These are phyloP conservation scores for Didymellaceae sp. DNA, from an alignment of 2,329 filamentous ascomycete species.

Conservation along the genomic window DNA sequence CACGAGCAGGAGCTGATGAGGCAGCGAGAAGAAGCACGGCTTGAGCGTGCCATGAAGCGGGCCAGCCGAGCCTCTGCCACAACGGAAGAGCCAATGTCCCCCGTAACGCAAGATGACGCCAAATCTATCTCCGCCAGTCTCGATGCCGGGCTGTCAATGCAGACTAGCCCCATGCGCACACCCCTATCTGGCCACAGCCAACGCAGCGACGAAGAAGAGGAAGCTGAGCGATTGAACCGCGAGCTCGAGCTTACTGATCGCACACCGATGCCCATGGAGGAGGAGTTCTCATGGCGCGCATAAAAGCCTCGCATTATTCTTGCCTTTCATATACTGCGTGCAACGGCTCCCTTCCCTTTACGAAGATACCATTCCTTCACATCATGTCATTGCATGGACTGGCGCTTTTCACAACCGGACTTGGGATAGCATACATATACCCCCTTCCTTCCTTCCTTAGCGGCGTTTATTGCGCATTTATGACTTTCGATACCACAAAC, in stretches of 20 bases:
- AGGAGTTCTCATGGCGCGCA: constrained; percentile 47
- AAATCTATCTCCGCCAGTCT: constrained; percentile 42
- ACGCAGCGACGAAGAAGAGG: constrained; percentile 44
- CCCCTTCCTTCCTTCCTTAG: constrained; percentile 5
- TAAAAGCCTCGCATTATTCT: constrained; percentile 1
- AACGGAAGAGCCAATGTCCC: constrained; percentile 8
- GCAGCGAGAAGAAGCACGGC: constrained; percentile 51
- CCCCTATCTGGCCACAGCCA: constrained; percentile 37
- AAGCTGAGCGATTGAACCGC: constrained; percentile 37
- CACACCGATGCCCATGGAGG: constrained; percentile 50
- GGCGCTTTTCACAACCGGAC: constrained; percentile 7
- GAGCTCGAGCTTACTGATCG: constrained; percentile 39
- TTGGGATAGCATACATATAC: constrained; percentile 16
- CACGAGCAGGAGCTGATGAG: constrained; percentile 55
- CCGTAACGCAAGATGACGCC: constrained; percentile 22
- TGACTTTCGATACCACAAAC: not conserved
- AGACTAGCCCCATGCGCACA: constrained; percentile 44
- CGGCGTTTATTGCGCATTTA: not conserved
- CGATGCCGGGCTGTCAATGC: constrained; percentile 36
- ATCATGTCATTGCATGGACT: constrained; percentile 8
- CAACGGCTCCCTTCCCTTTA: not conserved
- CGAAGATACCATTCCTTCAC: not conserved
- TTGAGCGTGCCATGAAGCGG: constrained; percentile 39
- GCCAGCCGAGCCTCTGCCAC: constrained; percentile 29
- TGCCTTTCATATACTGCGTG: not conserved